Conservation (phyloP, 192 early-diverging fungal species). For the Endogone sp. region DNA sequence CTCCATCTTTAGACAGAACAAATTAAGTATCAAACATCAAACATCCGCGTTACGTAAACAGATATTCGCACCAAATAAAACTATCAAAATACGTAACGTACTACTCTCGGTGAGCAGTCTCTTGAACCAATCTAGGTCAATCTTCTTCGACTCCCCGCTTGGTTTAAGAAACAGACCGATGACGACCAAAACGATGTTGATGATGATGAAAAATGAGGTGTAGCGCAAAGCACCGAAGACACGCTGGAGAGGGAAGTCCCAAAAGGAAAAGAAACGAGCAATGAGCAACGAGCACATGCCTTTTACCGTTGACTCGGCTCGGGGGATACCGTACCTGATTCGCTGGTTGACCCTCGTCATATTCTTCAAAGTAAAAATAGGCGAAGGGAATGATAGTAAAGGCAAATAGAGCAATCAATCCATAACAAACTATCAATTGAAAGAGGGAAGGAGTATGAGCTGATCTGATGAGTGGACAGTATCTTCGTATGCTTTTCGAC, state of each 20-base stretch:
- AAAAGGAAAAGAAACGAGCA: too few species aligned
- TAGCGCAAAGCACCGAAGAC: slow-evolving; percentile 45
- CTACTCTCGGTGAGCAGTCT: slow-evolving; percentile 37
- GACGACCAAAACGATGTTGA: slow-evolving; percentile 39
- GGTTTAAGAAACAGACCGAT: slow-evolving; percentile 48
- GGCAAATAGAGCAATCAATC: slow-evolving; percentile 39
- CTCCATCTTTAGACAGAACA: slow-evolving; percentile 12
- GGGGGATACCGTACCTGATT: neutral
- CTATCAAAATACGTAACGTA: slow-evolving; percentile 26
- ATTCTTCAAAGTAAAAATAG: slow-evolving; percentile 60
- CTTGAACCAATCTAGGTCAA: slow-evolving; percentile 51
- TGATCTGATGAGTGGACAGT: too few species aligned
- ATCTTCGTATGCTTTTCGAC: too few species aligned
- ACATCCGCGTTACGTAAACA: neutral
- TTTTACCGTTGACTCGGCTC: too few species aligned
- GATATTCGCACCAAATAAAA: neutral
- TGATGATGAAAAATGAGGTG: slow-evolving; percentile 48
- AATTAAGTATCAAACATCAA: neutral
- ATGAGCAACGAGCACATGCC: too few species aligned
- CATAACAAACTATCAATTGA: slow-evolving; percentile 36
- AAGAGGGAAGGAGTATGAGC: too few species aligned
- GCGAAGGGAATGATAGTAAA: slow-evolving; percentile 55
- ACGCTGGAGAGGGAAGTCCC: slow-evolving; percentile 19
- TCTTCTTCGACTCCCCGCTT: slow-evolving; percentile 11
- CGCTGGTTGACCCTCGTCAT: slow-evolving; percentile 36